A percentile compares a stretch with the other conserved stretches of the same genome.
Conservation (phyloP, 2,329 filamentous ascomycete species). For the Aspergillus brasiliensis region DNA sequence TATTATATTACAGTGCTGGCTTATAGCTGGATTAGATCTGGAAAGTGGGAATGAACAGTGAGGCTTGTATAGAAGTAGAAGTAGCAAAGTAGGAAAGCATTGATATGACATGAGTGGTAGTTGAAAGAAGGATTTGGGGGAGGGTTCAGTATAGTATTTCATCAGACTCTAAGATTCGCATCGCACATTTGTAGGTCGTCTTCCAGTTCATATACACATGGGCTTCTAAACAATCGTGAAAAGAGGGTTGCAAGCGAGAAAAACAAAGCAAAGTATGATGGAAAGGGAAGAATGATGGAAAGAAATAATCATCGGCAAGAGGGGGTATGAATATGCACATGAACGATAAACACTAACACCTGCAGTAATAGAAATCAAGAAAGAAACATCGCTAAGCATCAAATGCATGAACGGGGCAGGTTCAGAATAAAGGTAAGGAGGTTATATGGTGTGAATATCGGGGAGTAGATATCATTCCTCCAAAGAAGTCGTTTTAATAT, state of each 20-base stretch:
- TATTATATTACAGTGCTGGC: too few relatives aligned
- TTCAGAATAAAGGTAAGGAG: background rate
- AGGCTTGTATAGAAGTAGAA: background rate
- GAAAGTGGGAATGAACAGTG: background rate
- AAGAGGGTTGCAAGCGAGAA: too few relatives aligned
- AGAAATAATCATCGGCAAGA: background rate
- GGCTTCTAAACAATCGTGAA: background rate
- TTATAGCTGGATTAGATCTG: too few relatives aligned
- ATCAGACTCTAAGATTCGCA: background rate
- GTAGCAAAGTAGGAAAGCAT: too few relatives aligned
- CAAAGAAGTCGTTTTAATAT: slow-evolving; percentile 39
- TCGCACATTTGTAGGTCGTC: background rate
- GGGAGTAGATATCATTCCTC: background rate
- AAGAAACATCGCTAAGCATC: background rate
- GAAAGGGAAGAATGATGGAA: background rate
- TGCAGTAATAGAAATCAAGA: background rate
- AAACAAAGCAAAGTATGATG: background rate
- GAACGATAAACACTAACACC: background rate
- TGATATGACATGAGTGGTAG: background rate
- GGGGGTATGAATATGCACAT: background rate
- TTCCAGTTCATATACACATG: background rate
- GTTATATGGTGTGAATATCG: background rate
- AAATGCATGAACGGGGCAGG: background rate
- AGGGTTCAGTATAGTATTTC: background rate
- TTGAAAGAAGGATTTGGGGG: too few relatives aligned